Conservation (phyloP, 805 yeast species). For the Danielozyma ontarioensis region DNA sequence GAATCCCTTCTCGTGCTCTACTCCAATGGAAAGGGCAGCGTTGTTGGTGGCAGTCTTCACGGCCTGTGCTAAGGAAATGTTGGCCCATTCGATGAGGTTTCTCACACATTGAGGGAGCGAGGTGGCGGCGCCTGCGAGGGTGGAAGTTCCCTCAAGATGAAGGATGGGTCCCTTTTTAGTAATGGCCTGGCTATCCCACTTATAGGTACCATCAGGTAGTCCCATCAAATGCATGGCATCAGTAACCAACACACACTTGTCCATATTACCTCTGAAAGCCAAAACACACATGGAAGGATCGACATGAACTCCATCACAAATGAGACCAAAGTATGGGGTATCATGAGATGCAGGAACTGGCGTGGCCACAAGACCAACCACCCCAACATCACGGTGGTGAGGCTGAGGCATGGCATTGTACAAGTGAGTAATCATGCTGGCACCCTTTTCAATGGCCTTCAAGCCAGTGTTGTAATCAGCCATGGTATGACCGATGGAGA, state of each 20-base stretch:
- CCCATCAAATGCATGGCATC: slow-evolving; percentile 59
- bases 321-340: slow-evolving; percentile 48
- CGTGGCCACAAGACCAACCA: slow-evolving; percentile 43
- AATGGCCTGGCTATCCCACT: slow-evolving; percentile 46
- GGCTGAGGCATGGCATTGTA: slow-evolving; percentile 62
- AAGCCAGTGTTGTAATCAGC: slow-evolving; percentile 34
- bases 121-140: slow-evolving; percentile 61
- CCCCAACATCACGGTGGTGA: slow-evolving; percentile 55
- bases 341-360: slow-evolving; percentile 13
- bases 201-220: slow-evolving; percentile 50
- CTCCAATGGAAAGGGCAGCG: slow-evolving; percentile 46
- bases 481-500: slow-evolving; percentile 46
- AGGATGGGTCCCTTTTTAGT: slow-evolving; percentile 44
- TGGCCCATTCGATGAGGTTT: slow-evolving; percentile 48
- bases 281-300: slow-evolving; percentile 47
- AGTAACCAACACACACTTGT: slow-evolving; percentile 51
- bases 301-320: slow-evolving; percentile 57
- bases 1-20: slow-evolving; percentile 43
- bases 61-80: slow-evolving; percentile 45
- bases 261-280: slow-evolving; percentile 48
- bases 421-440: slow-evolving; percentile 56
- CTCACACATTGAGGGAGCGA: slow-evolving; percentile 46
- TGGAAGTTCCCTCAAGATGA: slow-evolving; percentile 47
- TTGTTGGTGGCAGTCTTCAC: slow-evolving; percentile 51
- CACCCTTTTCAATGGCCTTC: slow-evolving; percentile 46